A percentile compares a stretch with the other conserved stretches of the same genome.
Evolutionary conservation across 768 basidiomycete genomes (phyloP).

Genomic region (Tricholoma sp.): DNA sequence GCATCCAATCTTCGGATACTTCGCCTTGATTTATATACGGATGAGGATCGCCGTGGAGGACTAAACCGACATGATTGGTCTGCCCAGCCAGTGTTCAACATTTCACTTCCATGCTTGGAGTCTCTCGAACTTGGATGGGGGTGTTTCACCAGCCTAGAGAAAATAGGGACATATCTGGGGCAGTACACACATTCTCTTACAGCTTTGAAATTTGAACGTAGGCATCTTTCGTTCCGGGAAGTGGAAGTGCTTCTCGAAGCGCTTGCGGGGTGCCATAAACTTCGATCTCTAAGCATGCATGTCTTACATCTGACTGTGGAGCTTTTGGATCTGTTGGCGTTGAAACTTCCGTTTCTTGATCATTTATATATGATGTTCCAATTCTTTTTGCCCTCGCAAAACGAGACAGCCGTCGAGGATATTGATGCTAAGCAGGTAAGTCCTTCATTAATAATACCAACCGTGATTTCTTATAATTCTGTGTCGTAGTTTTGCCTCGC

Average conservation of each 20-base stretch:
- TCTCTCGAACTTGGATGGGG: neutral
- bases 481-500: neutral
- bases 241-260: neutral
- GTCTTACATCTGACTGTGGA: neutral
- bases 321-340: neutral
- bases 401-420: no score
- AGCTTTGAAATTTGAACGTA: neutral
- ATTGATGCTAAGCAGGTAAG: no score
- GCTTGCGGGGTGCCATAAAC: neutral
- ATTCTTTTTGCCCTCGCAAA: no score
- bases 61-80: no score
- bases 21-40: no score
- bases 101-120: neutral
- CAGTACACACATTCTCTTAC: neutral
- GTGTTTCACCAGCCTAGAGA: no score
- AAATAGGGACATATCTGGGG: no score
- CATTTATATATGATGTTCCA: neutral
- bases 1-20: no score
- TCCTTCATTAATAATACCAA: no score
- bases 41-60: no score
- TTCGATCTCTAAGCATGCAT: neutral
- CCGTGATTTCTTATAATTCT: no score
- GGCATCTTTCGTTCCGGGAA: neutral
- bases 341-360: neutral
- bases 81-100: neutral